These are phyloP conservation scores for Fusarium dimerum DNA, from an alignment of 2,329 filamentous ascomycete species.

Conservation along the genomic window DNA sequence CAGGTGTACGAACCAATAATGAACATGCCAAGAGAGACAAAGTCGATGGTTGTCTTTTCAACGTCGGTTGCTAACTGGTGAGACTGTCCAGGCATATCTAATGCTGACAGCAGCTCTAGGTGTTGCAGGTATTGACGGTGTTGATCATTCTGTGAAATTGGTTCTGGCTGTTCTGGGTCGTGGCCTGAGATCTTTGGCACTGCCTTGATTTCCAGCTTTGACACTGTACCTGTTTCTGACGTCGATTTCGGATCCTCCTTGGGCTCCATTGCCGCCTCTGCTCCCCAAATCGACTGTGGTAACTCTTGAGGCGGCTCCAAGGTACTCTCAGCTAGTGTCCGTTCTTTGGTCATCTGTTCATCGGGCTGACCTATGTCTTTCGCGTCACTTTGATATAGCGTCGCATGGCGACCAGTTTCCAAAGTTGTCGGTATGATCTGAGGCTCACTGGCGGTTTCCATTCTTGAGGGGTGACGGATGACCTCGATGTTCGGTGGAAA, in stretches of 20 bases:
- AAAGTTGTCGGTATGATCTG: background rate
- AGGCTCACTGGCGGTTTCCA: background rate
- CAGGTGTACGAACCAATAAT: slow-evolving; percentile 60
- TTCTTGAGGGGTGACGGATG: background rate
- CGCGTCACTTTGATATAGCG: background rate
- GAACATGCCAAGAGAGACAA: slow-evolving; percentile 73
- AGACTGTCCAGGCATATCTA: background rate
- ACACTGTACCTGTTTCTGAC: background rate
- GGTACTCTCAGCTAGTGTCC: too few relatives aligned
- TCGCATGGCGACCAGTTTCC: background rate
- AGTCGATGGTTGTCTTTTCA: slow-evolving; percentile 47
- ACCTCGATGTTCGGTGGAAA: background rate
- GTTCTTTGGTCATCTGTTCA: too few relatives aligned
- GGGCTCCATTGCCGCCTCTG: too few relatives aligned
- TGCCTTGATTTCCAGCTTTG: background rate
- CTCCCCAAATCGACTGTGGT: too few relatives aligned
- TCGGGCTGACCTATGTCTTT: background rate
- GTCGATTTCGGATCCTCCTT: too few relatives aligned
- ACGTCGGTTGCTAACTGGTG: background rate
- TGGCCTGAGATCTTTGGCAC: background rate
- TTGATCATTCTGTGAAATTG: background rate
- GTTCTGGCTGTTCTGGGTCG: background rate
- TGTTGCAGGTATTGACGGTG: background rate
- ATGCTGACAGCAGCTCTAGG: background rate
- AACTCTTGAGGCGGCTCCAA: too few relatives aligned